phyloP scores from a whole-genome alignment of 257 asterid genomes.

The Anisodus tanguticus region DNA sequence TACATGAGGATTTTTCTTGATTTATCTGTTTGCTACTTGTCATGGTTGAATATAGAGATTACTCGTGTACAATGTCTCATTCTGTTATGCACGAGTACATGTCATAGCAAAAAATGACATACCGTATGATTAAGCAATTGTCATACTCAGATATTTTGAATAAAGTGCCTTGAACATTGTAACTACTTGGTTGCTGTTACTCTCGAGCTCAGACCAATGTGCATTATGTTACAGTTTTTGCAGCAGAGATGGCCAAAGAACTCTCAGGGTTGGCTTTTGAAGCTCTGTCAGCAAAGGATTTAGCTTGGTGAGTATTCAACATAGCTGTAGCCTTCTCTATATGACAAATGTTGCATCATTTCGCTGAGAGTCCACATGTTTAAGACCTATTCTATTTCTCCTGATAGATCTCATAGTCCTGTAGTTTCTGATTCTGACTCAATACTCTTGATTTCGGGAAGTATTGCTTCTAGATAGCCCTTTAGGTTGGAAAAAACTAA shows the following conservation, averaged over 20 bases:
- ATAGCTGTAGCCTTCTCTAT: slow-evolving; percentile 17
- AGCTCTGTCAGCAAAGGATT: slow-evolving; percentile 87
- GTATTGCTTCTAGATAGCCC: not conserved
- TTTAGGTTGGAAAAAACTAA: not conserved
- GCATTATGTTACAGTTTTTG: slow-evolving; percentile 44
- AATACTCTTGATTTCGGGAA: not conserved
- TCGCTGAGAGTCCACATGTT: not conserved
- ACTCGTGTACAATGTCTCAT: not conserved
- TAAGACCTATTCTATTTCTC: not conserved
- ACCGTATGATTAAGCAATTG: not conserved
- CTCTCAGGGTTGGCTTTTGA: slow-evolving; percentile 73
- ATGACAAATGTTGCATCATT: not conserved
- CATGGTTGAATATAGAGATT: not conserved
- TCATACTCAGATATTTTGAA: not conserved
- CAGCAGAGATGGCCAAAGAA: slow-evolving; percentile 66
- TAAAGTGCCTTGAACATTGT: slow-evolving; percentile 14
- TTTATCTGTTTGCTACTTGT: not conserved
- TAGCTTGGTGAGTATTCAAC: slow-evolving; percentile 75
- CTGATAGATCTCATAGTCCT: not conserved
- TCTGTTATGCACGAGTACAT: not conserved
- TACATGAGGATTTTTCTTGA: not conserved
- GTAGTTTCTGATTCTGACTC: not conserved
- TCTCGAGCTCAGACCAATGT: slow-evolving; percentile 37
- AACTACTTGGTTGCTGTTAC: slow-evolving; percentile 19
- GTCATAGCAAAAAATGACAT: not conserved